These are phyloP conservation scores for Protomyces pachydermus DNA, from an alignment of 1,139 yeast species.

Conservation along the genomic window DNA sequence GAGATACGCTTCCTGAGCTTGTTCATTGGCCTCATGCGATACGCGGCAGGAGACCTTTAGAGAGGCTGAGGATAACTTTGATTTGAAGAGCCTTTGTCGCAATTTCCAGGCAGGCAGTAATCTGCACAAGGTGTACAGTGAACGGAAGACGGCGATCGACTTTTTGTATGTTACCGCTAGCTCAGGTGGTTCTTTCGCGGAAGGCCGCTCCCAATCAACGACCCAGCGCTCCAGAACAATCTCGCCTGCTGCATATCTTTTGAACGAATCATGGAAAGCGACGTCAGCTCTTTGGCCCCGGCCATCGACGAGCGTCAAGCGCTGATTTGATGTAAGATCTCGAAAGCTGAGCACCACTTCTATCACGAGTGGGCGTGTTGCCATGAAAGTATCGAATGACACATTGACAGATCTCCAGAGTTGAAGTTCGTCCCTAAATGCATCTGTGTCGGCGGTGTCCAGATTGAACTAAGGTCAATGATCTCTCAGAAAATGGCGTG, in stretches of 20 bases:
- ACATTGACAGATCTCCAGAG: constrained; percentile 51
- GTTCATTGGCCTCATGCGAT: constrained; percentile 9
- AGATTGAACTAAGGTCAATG: constrained; percentile 52
- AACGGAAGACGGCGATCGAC: constrained; percentile 66
- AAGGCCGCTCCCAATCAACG: constrained; percentile 59
- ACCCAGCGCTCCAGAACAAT: constrained; percentile 91
- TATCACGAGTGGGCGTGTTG: constrained; percentile 50
- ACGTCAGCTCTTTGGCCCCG: constrained; percentile 51
- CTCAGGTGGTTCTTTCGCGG: constrained; percentile 36
- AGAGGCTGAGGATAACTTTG: constrained; percentile 42
- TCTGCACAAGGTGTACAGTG: constrained; percentile 61
- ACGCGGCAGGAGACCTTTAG: constrained; percentile 56
- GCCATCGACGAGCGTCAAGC: constrained; percentile 55
- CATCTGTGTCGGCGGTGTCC: constrained; percentile 49
- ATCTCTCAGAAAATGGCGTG: background rate
- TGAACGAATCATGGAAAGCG: constrained; percentile 40
- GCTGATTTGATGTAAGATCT: constrained; percentile 54
- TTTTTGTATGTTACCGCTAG: constrained; percentile 69
- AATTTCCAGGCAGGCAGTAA: constrained; percentile 69
- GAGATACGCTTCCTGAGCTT: background rate
- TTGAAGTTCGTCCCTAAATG: constrained; percentile 53
- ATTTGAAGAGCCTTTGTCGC: constrained; percentile 43
- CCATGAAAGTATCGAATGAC: constrained; percentile 28
- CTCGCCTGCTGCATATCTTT: constrained; percentile 57
- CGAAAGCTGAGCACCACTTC: constrained; percentile 78